Evolutionary conservation across 306 rosid species (phyloP).

Genomic region (Vigna trinervia): DNA sequence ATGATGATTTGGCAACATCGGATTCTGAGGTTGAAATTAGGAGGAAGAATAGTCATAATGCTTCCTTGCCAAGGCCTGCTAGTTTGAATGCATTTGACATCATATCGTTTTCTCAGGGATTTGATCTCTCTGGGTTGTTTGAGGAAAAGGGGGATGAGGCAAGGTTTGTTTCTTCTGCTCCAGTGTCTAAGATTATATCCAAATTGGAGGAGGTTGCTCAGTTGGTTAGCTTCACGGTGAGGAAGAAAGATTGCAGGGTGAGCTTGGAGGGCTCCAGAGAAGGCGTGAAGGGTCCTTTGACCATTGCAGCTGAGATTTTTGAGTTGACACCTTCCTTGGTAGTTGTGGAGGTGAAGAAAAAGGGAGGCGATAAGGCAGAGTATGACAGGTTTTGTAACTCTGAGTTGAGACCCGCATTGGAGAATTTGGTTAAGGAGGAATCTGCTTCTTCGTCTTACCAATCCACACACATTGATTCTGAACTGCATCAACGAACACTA

Average conservation of each 20-base stretch:
- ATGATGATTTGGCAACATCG: slow-evolving; percentile 22
- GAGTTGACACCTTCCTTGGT: slow-evolving; percentile 64
- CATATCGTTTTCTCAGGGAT: slow-evolving; percentile 67
- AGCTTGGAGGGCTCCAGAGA: slow-evolving; percentile 67
- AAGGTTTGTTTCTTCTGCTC: slow-evolving; percentile 57
- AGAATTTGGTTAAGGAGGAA: slow-evolving; percentile 51
- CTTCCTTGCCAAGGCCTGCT: slow-evolving; percentile 54
- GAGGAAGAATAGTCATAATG: slow-evolving; percentile 22
- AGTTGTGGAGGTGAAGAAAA: slow-evolving; percentile 73
- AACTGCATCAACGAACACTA: slow-evolving; percentile 16
- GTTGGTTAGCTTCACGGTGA: slow-evolving; percentile 60
- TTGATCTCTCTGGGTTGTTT: slow-evolving; percentile 65
- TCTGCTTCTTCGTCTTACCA: slow-evolving; percentile 41
- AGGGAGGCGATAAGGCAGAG: slow-evolving; percentile 61
- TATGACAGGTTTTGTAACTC: slow-evolving; percentile 55
- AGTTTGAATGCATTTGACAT: slow-evolving; percentile 72
- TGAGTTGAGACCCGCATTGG: slow-evolving; percentile 63
- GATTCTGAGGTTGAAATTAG: slow-evolving; percentile 46
- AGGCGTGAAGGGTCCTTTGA: slow-evolving; percentile 63
- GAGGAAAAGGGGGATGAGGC: slow-evolving; percentile 67
- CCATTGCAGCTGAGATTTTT: slow-evolving; percentile 62
- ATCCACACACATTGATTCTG: neutral
- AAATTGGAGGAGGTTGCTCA: slow-evolving; percentile 68
- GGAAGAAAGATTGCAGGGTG: slow-evolving; percentile 68
- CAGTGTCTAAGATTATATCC: slow-evolving; percentile 58